A percentile compares a stretch with the other conserved stretches of the same genome.
These are phyloP conservation scores for Wickerhamiella nectarea DNA, from an alignment of 805 yeast genomes.

Conservation along the genomic window DNA sequence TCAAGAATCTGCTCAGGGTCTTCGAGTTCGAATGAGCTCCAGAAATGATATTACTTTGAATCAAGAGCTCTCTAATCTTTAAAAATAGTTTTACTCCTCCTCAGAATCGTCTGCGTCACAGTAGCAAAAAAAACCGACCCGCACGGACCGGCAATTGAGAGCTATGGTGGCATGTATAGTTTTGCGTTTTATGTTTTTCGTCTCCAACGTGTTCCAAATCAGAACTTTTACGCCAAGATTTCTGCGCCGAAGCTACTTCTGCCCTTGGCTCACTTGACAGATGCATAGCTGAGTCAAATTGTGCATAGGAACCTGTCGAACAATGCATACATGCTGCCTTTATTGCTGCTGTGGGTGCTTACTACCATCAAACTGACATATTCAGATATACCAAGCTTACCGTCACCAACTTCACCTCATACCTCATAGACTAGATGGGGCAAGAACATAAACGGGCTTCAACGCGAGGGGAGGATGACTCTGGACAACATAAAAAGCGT, in stretches of 20 bases:
- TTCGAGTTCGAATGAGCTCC: too few species aligned
- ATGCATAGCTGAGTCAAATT: background rate
- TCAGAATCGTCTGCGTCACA: too few species aligned
- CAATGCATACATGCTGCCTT: background rate
- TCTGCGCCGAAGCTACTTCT: background rate
- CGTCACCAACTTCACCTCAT: background rate
- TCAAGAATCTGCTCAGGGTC: too few species aligned
- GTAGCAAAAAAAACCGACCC: too few species aligned
- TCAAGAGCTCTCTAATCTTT: too few species aligned
- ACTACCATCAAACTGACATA: background rate
- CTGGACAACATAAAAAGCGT: conserved; percentile 1
- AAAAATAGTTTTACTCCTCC: too few species aligned
- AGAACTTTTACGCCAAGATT: background rate
- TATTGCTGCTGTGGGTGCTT: background rate
- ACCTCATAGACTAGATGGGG: background rate
- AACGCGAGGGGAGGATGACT: background rate
- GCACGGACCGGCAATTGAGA: too few species aligned
- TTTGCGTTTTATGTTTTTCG: too few species aligned
- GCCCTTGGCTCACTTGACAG: background rate
- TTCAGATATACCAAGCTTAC: background rate
- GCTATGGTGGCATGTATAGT: too few species aligned
- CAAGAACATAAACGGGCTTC: background rate
- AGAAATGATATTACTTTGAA: too few species aligned
- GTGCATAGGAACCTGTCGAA: background rate
- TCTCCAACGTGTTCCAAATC: background rate